Evolutionary conservation across 1,284 basidiomycete genomes (phyloP).

Genomic region (Leccinum olivaceoglutinosum): DNA sequence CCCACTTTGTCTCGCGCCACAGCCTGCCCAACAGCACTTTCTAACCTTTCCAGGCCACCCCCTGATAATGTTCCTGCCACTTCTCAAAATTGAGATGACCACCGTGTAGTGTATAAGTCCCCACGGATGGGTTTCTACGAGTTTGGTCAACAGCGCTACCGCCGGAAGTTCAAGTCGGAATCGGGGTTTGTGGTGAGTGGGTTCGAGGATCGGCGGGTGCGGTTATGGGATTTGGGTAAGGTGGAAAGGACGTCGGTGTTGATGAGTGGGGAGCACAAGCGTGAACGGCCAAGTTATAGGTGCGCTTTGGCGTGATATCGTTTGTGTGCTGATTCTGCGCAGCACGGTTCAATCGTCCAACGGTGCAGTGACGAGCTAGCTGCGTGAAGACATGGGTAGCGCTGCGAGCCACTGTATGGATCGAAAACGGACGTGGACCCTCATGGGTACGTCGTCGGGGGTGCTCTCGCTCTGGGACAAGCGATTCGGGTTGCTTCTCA

Average conservation of each 20-base stretch:
- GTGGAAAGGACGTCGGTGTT: no score
- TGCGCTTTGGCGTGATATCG: no score
- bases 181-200: no score
- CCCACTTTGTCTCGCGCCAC: constrained; percentile 40
- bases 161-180: constrained; percentile 32
- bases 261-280: no score
- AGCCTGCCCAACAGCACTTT: constrained; percentile 50
- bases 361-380: no score
- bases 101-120: constrained; percentile 72
- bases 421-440: constrained; percentile 78
- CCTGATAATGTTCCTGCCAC: constrained; percentile 73
- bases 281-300: no score
- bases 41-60: constrained; percentile 58
- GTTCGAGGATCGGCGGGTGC: no score
- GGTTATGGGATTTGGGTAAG: no score
- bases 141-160: constrained; percentile 70
- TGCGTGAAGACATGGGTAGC: no score
- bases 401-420: constrained; percentile 53
- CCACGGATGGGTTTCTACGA: constrained; percentile 90
- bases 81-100: constrained; percentile 71
- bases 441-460: constrained; percentile 84
- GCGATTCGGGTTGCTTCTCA: constrained; percentile 85
- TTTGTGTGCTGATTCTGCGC: no score
- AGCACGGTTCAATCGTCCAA: no score
- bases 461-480: constrained; percentile 89